Conservation (phyloP, 2,329 filamentous ascomycete species). For the Pyrenochaeta sp. region DNA sequence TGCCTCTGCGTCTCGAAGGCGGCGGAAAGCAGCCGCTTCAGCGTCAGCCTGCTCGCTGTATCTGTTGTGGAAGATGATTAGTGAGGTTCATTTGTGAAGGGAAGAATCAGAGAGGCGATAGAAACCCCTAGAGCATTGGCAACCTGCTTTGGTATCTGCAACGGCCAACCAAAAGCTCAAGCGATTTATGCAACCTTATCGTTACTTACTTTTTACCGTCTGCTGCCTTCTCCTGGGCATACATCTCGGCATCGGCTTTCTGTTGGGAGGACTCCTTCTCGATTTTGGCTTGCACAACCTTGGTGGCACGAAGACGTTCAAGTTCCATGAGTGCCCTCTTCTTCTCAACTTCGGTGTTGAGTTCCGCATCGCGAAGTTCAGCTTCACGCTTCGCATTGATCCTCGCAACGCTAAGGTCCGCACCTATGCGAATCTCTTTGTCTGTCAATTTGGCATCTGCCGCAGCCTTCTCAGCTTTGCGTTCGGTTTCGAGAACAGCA, state of each 20-base stretch:
- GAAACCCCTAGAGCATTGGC: too few relatives aligned
- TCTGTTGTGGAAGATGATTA: too few relatives aligned
- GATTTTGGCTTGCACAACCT: constrained; percentile 81
- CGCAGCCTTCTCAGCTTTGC: constrained; percentile 80
- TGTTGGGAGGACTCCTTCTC: constrained; percentile 73
- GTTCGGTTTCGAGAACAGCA: constrained; percentile 83
- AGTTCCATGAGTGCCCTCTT: constrained; percentile 82
- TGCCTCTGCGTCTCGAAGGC: constrained; percentile 54
- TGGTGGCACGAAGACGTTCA: constrained; percentile 78
- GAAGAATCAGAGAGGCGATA: too few relatives aligned
- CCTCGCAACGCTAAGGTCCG: constrained; percentile 77
- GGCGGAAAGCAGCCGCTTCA: constrained; percentile 61
- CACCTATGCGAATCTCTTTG: constrained; percentile 74
- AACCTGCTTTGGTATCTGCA: too few relatives aligned
- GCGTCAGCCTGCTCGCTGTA: constrained; percentile 67
- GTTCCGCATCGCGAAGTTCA: constrained; percentile 79
- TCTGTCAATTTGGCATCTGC: constrained; percentile 81
- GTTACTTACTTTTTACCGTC: constrained; percentile 54
- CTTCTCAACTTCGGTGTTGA: constrained; percentile 79
- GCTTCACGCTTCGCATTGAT: constrained; percentile 77
- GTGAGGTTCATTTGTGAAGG: too few relatives aligned
- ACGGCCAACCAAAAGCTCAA: too few relatives aligned
- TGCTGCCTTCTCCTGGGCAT: constrained; percentile 61
- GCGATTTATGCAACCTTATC: too few relatives aligned
- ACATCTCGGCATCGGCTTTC: constrained; percentile 66